Evolutionary conservation across 768 basidiomycete genomes (phyloP), one percentile per base, ranked within the genome.

Genomic region (Termitomyces titanicus): DNA sequence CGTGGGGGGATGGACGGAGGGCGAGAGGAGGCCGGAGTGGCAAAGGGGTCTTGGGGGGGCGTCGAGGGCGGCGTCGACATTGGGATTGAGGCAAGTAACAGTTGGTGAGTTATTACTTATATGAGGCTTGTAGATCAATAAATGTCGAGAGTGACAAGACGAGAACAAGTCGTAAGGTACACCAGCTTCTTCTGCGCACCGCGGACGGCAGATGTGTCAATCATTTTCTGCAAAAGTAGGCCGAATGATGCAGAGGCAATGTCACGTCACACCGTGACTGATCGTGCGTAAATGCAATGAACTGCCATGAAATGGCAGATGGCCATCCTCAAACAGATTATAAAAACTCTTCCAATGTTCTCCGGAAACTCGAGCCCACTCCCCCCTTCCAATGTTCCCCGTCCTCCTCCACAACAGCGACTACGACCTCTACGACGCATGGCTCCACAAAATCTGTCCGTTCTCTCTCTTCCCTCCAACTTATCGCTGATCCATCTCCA

Each of bases 371-470:
- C n/a, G n/a, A n/a, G n/a, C n/a, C n/a, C n/a, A n/a, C n/a, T n/a
- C n/a, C n/a, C n/a, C n/a, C n/a, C n/a, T n/a, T n/a, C n/a, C n/a
- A n/a, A 63, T 64, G 63, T 61, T 70, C 11, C 64, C 68, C n/a
- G 67, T 80, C 49, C 77, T 75, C 31, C 71, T 80, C 44, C 75
- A 76, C 52, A 79, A 77, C 66, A 77, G 82, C 66, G 88, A 89
- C 76, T 91, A 90, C 65, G 88, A 89, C 63, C 80, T 85, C 25
- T 88, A 85, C 68, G 87, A 91, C 68, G 89, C 89, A 27, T 77
- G 89, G 67, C 73, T 92, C 18, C 89, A 91, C 64, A 85, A 88
- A 60, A 88, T 92, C 46, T 92, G 76, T 73, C 45, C n/a, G 73
- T 70, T 7, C 22, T 5, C 34, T 25, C 33, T 17, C 38, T 40